Base-by-base conservation (phyloP, 2,329 filamentous ascomycete species). In the Fusarium avenaceum region DNA sequence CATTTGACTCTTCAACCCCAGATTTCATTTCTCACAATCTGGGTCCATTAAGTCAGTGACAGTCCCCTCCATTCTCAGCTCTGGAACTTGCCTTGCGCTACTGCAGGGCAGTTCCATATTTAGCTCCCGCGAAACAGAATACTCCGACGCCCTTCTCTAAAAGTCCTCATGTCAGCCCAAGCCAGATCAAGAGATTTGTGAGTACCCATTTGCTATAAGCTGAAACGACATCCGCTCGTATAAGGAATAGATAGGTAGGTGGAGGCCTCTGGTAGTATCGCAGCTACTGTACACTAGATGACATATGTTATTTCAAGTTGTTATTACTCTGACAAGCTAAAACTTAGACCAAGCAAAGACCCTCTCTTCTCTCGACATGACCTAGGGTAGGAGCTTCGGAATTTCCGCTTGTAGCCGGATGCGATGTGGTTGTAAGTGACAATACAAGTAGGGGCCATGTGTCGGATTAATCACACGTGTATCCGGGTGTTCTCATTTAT, bases 21-120 rank as follows among this genome's bases (percentile, higher is more conserved):
- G 65, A 52, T 63, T 63, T 39, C 20, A 55, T 63, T 63, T 43
- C 20, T 48, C 30, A 39, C 48, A 33, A 19, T 54, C 45, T 69
- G 28, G 49, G 51, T 30, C 51, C 42, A 22, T 22, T 22, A 22
- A 22, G 22, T 22, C 22, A 60, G 50, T 54, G 15, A n/a, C 17
- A 35, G 33, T 35, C 26, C 26, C 8, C 7, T 26, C n/a, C 35
- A 19, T n/a, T 38, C 46, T 50, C 47, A 49, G 17, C 14, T 35
- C 20, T 15, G 50, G 65, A 52, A 48, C 56, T 38, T 38, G 35
- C n/a, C 61, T 56, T 57, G 51, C 65, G 47, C 65, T 69, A 69
- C 65, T 68, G 65, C 65, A 69, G 42, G 56, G 63, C 62, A 69
- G 61, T 69, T 69, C 65, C 65, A 67, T 63, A 69, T 58, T 69